Base-by-base conservation (phyloP, 345 rosid species). In the Lumnitzera racemosa region DNA sequence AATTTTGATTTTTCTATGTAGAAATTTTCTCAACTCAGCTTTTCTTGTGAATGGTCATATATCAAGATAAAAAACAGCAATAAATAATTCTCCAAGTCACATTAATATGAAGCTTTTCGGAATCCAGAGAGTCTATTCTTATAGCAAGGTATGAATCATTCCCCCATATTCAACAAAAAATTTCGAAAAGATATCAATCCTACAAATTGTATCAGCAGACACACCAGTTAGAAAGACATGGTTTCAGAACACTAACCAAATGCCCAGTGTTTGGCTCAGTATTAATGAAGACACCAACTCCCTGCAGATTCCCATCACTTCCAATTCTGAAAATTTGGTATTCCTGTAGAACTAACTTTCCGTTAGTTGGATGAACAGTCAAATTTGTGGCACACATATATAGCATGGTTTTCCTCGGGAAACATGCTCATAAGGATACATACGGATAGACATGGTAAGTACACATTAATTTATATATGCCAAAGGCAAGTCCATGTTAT, bases 291-390 rank as follows among this genome's bases (percentile, higher is more conserved):
- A 91, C 64, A 20, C 98, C 98, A 60, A 91, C 96, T 24, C 98
- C 96, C 80, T 91, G 98, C 62, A 91, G 75, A 69, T 86, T 88
- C 25, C 97, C 96, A 54, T 88, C 91, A 54, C 87, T 90, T 29
- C 96, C 96, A 56, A 88, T 86, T 72, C 94, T 85, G 65, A 88
- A 91, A 81, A 78, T 91, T 67, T 80, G 96, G 58, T 86, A 91
- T 60, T 91, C 98, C 98, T 91, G 78, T 20, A 36, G 43, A 7
- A 36, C 43, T 9, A 51, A 53, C 15, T 2, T 20, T n/a, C 27
- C 16, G 20, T 53, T 11, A 53, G 31, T 14, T 23, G 29, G 24
- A 36, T 36, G 43, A 36, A 36, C 36, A 29, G 36, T 29, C 36
- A 29, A 29, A 0, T 29, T 29, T 29, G 7, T 29, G 7, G 36